Base-by-base conservation (phyloP, 176 grass and related monocot genomes). In the Pontederia crassipes region DNA sequence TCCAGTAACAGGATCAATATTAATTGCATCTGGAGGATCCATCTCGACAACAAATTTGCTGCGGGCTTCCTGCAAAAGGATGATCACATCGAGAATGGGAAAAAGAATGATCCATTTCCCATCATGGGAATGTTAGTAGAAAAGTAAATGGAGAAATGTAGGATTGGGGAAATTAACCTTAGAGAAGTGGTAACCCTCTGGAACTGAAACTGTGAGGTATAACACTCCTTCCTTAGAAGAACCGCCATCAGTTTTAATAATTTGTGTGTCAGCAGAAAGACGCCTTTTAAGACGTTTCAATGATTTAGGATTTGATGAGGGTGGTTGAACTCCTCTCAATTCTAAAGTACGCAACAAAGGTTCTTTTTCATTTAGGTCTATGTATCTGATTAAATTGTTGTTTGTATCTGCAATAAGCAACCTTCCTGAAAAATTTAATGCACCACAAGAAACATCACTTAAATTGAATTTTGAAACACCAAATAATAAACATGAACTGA, bases 331-430 rank as follows among this genome's bases (percentile, higher is more conserved):
- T 62, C 78, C 93, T 51, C 77, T 83, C 68, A 97, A 80, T 73
- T 97, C 84, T 61, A 91, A 78, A 2, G 87, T 91, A 29, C 55
- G 71, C 70, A 97, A 56, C 48, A 80, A 71, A 75, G 79, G 78
- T 62, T 81, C 81, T 67, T 87, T 74, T 64, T 81, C 83, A 78
- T 80, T 81, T 50, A 97, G 64, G 68, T 80, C 72, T 64, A 97
- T 71, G 55, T 79, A 91, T 70, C 93, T 77, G 62, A 97, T 97
- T 60, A 81, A 24, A 50, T 68, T 91, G 67, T 97, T 97, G 71
- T 97, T 97, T 85, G 93, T 97, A 81, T 97, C 93, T 49, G 93
- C 84, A 83, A 97, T 79, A 71, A 96, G 75, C 72, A 97, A 74
- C 61, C 64, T 88, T 56, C 87, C 93, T 97, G 73, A 69, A 83